These are phyloP conservation scores for Anacardium occidentale DNA, from an alignment of 345 rosid species.

Conservation along the genomic window DNA sequence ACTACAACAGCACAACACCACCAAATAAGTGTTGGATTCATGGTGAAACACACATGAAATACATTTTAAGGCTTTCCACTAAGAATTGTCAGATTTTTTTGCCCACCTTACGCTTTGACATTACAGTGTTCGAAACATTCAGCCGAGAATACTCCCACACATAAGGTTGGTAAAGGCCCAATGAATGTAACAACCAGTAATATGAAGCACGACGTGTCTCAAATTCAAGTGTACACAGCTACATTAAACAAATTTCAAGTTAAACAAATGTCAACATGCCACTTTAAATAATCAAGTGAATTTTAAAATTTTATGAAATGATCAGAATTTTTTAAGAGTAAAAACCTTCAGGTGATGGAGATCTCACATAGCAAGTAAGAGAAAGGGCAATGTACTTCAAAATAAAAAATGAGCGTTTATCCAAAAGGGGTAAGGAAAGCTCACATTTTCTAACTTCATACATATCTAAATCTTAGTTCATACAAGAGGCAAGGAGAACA, in stretches of 20 bases:
- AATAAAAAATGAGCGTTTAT: background rate
- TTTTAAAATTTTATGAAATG: background rate
- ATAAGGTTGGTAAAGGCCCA: slow-evolving; percentile 85
- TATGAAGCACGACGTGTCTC: slow-evolving; percentile 97
- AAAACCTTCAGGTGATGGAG: background rate
- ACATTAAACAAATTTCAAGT: slow-evolving; percentile 13
- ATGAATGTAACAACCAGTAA: slow-evolving; percentile 84
- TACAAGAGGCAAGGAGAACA: no score
- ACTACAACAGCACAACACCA: slow-evolving; percentile 40
- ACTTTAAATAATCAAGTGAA: background rate
- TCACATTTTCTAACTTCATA: no score
- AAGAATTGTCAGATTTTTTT: background rate
- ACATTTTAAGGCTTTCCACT: slow-evolving; percentile 14
- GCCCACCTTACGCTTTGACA: slow-evolving; percentile 96
- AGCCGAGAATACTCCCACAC: slow-evolving; percentile 98
- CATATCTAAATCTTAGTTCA: no score
- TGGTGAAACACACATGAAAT: background rate
- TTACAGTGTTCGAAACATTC: slow-evolving; percentile 88
- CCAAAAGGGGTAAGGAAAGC: no score
- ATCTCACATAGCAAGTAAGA: background rate
- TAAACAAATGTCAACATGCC: background rate
- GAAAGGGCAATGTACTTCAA: background rate
- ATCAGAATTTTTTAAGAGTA: background rate
- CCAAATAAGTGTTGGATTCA: slow-evolving; percentile 9
- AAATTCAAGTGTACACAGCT: slow-evolving; percentile 77